phyloP scores from a whole-genome alignment of 1,139 yeast species.

The Sugiyamaella neomexicana region DNA sequence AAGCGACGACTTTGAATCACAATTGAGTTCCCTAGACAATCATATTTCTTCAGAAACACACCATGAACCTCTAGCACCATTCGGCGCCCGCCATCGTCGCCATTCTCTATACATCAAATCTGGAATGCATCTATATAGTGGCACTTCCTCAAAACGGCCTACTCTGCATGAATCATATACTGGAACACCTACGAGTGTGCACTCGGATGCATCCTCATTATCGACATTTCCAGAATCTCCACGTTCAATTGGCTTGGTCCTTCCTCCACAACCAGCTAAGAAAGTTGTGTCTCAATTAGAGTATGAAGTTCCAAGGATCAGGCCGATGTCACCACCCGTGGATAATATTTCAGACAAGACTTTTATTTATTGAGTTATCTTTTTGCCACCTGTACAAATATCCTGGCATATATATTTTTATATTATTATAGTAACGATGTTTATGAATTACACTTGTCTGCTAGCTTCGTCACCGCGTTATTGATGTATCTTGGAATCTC shows the following conservation, averaged over 20 bases:
- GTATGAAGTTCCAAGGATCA: slow-evolving; percentile 27
- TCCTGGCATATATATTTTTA: slow-evolving; percentile 2
- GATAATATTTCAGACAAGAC: slow-evolving; percentile 12
- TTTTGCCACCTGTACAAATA: slow-evolving; percentile 8
- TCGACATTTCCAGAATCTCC: slow-evolving; percentile 24
- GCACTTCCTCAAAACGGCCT: slow-evolving; percentile 15
- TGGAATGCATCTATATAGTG: slow-evolving; percentile 23
- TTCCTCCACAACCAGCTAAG: slow-evolving; percentile 22
- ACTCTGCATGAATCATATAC: slow-evolving; percentile 4
- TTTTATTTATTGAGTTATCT: slow-evolving; percentile 6
- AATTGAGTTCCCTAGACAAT: slow-evolving; percentile 1
- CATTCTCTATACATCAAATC: slow-evolving; percentile 29
- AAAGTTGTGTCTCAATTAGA: slow-evolving; percentile 21
- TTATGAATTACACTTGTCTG: too few relatives aligned
- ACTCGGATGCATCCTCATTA: slow-evolving; percentile 9
- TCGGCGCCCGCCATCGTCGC: slow-evolving; percentile 20
- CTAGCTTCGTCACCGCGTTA: too few relatives aligned
- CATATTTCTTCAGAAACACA: slow-evolving; percentile 1
- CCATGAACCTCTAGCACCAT: slow-evolving; percentile 7
- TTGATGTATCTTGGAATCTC: neutral
- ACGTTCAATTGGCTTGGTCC: slow-evolving; percentile 27
- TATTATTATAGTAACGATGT: neutral
- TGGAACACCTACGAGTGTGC: slow-evolving; percentile 9
- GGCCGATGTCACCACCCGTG: slow-evolving; percentile 12
- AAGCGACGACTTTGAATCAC: slow-evolving; percentile 11